Conservation (phyloP, 805 yeast genomes). For the Zygoascus bituminiphila region DNA sequence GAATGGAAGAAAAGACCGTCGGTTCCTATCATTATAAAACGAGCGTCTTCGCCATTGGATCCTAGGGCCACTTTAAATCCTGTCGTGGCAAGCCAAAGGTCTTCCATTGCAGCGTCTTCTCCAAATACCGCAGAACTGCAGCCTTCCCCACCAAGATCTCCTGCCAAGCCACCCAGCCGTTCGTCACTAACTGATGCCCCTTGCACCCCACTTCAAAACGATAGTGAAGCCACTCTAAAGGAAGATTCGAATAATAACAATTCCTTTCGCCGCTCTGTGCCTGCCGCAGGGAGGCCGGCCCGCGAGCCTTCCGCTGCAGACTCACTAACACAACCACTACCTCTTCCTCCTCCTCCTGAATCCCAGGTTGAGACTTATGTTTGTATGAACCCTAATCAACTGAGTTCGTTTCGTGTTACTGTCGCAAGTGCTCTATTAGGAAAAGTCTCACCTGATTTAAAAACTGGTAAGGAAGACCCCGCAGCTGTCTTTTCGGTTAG, state of each 20-base stretch:
- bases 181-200: background rate
- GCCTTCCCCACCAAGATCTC: background rate
- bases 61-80: background rate
- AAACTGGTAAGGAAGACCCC: constrained; percentile 41
- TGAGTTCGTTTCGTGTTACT: constrained; percentile 20
- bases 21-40: background rate
- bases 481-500: constrained; percentile 51
- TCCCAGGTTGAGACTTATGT: background rate
- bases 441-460: constrained; percentile 21
- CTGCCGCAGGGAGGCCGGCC: background rate
- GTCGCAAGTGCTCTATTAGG: constrained; percentile 18
- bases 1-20: background rate
- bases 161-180: background rate
- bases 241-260: background rate
- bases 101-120: background rate
- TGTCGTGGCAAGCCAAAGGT: background rate
- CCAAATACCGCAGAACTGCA: background rate
- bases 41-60: background rate
- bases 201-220: background rate
- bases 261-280: too few species aligned
- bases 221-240: background rate
- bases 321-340: too few species aligned
- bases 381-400: constrained; percentile 19
- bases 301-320: background rate
- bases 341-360: background rate